Base-by-base conservation (phyloP, 2,329 filamentous ascomycete species). In the Pleurostoma richardsiae region DNA sequence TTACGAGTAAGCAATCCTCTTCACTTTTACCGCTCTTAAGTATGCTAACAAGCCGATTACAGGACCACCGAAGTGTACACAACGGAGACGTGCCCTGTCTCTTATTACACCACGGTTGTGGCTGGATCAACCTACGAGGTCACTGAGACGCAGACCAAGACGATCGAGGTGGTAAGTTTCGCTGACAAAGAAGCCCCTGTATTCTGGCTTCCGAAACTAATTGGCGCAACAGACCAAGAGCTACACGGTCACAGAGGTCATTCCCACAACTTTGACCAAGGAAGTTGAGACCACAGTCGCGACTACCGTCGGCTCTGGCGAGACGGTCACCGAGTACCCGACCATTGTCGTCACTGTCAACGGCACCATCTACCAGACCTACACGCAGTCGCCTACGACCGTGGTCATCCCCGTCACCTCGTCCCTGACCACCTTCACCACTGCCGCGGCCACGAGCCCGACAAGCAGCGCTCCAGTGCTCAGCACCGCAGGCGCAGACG, bases 141-240 rank as follows among this genome's bases (percentile, higher is more conserved):
- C 41, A 72, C 69, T 4, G 53, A 65, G 50, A 76, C 73, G 5
- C 60, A 61, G 48, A 72, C 70, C 3, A 60, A 70, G 56, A 72
- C 68, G 5, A 56, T 68, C 3, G 62, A 61, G 28, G 56, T 58
- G 29, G 69, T 70, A 7, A 60, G 65, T 40, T 55, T 69, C 49
- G 38, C 47, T 40, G 40, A 47, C 11, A 49, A 43, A 5, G 49
- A 47, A 4, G n/a, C 30, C 4, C n/a, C 42, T 43, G 28, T 33
- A 19, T 19, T 19, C 19, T 19, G 19, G 19, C 19, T 19, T 19
- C 19, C 19, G 19, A 19, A 19, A 19, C 19, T 19, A 19, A 19
- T 19, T 19, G 19, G 19, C 19, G 19, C 19, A 19, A 19, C 19
- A 19, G 19, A 19, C 19, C 19, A 19, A 19, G 19, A 19, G 19